Conservation (phyloP, 2,329 filamentous ascomycete genomes). For the Tolypocladium endophyticum region DNA sequence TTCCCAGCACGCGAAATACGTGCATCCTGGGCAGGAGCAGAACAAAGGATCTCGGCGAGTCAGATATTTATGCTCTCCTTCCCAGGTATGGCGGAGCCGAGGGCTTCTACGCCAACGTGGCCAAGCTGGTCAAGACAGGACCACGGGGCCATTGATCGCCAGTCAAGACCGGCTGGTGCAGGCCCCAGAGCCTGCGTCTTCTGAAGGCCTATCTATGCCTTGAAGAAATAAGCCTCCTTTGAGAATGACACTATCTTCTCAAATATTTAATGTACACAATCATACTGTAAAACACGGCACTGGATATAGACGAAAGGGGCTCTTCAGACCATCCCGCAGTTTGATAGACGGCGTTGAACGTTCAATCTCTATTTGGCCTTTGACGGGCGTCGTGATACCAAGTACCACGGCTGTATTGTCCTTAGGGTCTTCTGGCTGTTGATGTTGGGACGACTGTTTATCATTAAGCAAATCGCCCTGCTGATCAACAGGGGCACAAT, state of each 20-base stretch:
- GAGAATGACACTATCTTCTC: not conserved
- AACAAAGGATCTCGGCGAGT: conserved; percentile 13
- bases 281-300: not conserved
- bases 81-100: conserved; percentile 42
- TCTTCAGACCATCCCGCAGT: not conserved
- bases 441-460: not conserved
- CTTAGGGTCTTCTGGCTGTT: not conserved
- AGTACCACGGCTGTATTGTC: not conserved
- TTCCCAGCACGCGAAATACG: conserved; percentile 84
- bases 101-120: conserved; percentile 49
- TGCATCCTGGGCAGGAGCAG: conserved; percentile 60
- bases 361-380: not conserved
- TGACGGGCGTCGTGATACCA: not conserved
- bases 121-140: conserved; percentile 44
- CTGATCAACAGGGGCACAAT: not conserved
- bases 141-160: conserved; percentile 26
- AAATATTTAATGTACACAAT: not conserved
- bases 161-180: not conserved
- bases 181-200: not conserved
- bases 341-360: not conserved
- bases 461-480: not conserved
- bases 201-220: too few species aligned
- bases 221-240: too few species aligned
- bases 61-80: conserved; percentile 34
- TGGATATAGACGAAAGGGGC: not conserved